Conservation (phyloP, 768 basidiomycete species). For the Polyporus arcularius region DNA sequence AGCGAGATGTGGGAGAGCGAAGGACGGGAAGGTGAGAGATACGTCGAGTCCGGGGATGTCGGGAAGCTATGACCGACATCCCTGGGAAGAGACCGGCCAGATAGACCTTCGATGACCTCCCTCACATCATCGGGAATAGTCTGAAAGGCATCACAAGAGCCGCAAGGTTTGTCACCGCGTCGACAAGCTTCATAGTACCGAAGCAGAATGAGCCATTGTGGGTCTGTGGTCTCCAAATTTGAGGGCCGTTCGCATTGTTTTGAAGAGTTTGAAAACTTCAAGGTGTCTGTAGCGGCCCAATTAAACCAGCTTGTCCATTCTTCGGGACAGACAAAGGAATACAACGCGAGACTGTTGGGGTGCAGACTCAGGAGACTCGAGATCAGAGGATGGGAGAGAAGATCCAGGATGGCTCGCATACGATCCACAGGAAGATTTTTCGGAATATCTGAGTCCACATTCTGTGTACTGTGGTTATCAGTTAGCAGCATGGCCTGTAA, state of each 20-base stretch:
- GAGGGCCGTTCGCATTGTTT: neutral
- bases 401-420: neutral
- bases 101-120: neutral
- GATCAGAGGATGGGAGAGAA: conserved; percentile 3
- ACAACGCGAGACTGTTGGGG: conserved; percentile 16
- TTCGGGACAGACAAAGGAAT: conserved; percentile 10
- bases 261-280: neutral
- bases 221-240: neutral
- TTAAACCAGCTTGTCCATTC: conserved; percentile 30
- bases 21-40: neutral
- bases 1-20: too few relatives aligned
- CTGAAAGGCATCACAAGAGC: neutral
- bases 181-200: conserved; percentile 13
- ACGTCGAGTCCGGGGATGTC: neutral
- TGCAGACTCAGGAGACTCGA: conserved; percentile 11
- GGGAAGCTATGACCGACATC: neutral
- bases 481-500: too few relatives aligned
- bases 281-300: conserved; percentile 18
- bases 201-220: conserved; percentile 22
- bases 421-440: neutral
- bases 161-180: too few relatives aligned
- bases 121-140: neutral
- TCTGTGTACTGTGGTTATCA: too few relatives aligned
- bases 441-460: too few relatives aligned
- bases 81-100: neutral